phyloP scores from a whole-genome alignment of 1,284 basidiomycete genomes.

The Stygiomarasmius scandens region DNA sequence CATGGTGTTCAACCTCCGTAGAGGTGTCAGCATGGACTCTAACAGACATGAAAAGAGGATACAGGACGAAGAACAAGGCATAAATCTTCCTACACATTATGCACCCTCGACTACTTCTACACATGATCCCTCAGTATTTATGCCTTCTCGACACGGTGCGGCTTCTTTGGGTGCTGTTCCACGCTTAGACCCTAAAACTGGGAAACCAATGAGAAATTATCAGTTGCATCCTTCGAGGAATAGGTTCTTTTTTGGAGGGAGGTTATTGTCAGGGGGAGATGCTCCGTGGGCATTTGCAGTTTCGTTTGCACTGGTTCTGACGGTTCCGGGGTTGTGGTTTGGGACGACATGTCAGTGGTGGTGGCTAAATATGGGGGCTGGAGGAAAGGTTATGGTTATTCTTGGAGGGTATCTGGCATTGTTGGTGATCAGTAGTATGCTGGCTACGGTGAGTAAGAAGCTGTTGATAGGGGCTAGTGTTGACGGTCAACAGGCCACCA shows the following conservation, averaged over 20 bases:
- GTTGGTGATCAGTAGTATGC: conserved; percentile 76
- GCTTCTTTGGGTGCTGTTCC: conserved; percentile 49
- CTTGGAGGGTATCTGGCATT: conserved; percentile 78
- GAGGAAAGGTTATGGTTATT: conserved; percentile 72
- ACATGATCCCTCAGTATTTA: background rate
- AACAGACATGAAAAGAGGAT: conserved; percentile 19
- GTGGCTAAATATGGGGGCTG: conserved; percentile 63
- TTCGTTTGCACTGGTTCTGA: conserved; percentile 63
- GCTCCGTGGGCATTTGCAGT: conserved; percentile 76
- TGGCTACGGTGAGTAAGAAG: conserved; percentile 62
- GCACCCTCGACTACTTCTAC: conserved; percentile 2
- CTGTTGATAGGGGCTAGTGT: background rate
- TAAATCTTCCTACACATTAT: conserved; percentile 18
- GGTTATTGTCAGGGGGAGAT: conserved; percentile 83
- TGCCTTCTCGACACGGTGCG: conserved; percentile 30
- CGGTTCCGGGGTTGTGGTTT: conserved; percentile 78
- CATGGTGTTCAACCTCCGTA: conserved; percentile 50
- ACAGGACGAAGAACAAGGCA: conserved; percentile 15
- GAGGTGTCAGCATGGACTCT: conserved; percentile 61
- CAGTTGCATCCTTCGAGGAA: conserved; percentile 70
- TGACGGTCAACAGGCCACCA: conserved; percentile 59
- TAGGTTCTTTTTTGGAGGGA: conserved; percentile 74
- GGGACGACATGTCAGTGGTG: conserved; percentile 86
- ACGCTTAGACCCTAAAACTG: conserved; percentile 40
- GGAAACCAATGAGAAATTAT: conserved; percentile 54